Evolutionary conservation across 164 flowering plant species (phyloP), one percentile per base, ranked within the genome.

Genomic region (Dillenia suffruticosa): DNA sequence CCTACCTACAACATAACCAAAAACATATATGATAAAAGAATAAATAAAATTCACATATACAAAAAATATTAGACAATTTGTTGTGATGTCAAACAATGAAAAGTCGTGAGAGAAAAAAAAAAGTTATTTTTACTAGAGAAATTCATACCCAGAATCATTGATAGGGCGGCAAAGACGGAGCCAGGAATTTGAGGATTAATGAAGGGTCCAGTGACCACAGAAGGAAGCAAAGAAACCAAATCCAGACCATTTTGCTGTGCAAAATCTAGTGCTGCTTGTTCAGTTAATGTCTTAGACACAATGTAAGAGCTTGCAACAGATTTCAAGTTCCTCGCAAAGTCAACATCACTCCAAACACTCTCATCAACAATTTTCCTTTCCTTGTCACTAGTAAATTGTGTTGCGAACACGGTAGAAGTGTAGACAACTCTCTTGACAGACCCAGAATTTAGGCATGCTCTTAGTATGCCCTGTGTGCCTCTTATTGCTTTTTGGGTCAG

Each of bases 251-350:
- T 51, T 14, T 73, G 46, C 51, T 72, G 66, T 19, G 81, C 73
- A 44, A 77, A 83, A 12, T 76, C 74, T 1, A 79, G 68, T 14
- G 69, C 82, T 59, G 79, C 78, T 64, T 48, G 74, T 57, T 83
- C 85, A 0, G 82, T 66, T 22, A 68, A 16, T 0, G 75, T 74
- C 73, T 83, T 83, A 5, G 85, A 77, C 22, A 72, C 17, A n/a
- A 52, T 2, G 64, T 81, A 83, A 0, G 0, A 71, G 57, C 5
- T 60, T 77, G 50, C 67, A 5, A 19, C 44, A 5, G 9, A 2
- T 26, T 56, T 44, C 9, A 22, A 2, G 3, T 14, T 44, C 24
- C 59, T 63, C 1, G 73, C 5, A 24, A 40, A 61, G 26, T 80
- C 80, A 0, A 74, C 61, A 43, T 81, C 79, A 9, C 63, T 82